Percentiles rank a stretch among this genome's conserved stretches.
phyloP scores from a whole-genome alignment of 1,284 basidiomycete genomes.

The Fomes fomentarius region DNA sequence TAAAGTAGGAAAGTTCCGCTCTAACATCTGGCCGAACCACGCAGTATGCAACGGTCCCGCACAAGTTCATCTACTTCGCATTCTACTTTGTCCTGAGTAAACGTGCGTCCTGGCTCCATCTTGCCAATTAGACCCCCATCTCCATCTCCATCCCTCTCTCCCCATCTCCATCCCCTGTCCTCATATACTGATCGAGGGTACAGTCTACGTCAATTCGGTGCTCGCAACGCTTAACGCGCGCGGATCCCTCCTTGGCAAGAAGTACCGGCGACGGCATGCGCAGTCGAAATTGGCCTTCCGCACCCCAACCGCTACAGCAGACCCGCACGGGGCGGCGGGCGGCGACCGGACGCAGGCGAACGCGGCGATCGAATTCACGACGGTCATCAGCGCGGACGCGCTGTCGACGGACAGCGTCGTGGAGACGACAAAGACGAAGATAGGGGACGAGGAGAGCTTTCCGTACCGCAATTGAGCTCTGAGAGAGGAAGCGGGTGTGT shows the following conservation, averaged over 20 bases:
- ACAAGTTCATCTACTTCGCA: constrained; percentile 14
- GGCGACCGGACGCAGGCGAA: neutral
- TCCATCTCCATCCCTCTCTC: neutral
- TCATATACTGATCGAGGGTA: neutral
- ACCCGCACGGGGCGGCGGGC: neutral
- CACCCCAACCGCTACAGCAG: neutral
- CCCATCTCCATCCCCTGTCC: neutral
- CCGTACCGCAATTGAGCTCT: neutral
- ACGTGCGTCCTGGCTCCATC: neutral
- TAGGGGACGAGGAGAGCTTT: neutral
- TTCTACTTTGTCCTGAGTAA: constrained; percentile 20
- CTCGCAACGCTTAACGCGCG: constrained; percentile 7
- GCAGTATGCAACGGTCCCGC: constrained; percentile 8
- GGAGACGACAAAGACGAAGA: constrained; percentile 1
- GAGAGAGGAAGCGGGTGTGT: too few species aligned
- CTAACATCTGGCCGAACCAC: too few species aligned
- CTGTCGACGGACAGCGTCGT: constrained; percentile 2
- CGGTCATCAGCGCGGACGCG: neutral
- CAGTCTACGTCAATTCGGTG: constrained; percentile 7
- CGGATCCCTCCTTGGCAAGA: neutral
- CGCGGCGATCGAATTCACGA: constrained; percentile 3
- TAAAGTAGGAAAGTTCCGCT: too few species aligned
- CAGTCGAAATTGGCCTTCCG: neutral
- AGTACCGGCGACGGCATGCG: neutral
- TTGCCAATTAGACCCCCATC: neutral